Conservation (phyloP, 2,329 filamentous ascomycete species). For the Cladophialophora carrionii region DNA sequence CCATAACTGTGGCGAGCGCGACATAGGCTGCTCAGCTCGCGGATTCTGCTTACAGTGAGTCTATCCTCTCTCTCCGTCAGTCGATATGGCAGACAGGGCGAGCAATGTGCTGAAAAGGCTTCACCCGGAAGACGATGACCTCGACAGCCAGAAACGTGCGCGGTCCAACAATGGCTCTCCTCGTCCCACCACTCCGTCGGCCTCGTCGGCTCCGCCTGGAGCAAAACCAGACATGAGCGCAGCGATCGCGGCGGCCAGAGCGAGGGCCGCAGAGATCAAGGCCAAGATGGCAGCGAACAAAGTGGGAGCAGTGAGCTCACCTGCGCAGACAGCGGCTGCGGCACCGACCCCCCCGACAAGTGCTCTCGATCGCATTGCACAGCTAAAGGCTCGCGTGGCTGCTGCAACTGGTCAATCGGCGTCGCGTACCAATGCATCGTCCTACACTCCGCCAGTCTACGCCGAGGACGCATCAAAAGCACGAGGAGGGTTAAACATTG, state of each 20-base stretch:
- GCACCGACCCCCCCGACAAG: conserved; percentile 51
- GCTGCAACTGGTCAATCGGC: conserved; percentile 64
- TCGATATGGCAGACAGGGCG: conserved; percentile 31
- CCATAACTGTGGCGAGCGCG: neutral
- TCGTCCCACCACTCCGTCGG: conserved; percentile 44
- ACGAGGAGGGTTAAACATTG: conserved; percentile 72
- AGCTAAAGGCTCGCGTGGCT: conserved; percentile 77
- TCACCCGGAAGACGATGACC: conserved; percentile 53
- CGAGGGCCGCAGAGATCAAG: conserved; percentile 54
- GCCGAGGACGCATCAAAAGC: conserved; percentile 56
- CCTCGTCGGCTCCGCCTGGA: conserved; percentile 37
- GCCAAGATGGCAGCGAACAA: conserved; percentile 49
- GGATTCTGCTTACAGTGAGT: conserved; percentile 28
- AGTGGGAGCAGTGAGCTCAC: conserved; percentile 37
- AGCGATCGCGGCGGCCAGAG: conserved; percentile 52
- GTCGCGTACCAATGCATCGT: conserved; percentile 46
- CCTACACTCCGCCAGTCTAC: conserved; percentile 52
- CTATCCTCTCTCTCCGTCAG: conserved; percentile 13
- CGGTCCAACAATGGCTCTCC: conserved; percentile 57
- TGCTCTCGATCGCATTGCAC: conserved; percentile 69
- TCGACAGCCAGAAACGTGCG: conserved; percentile 52
- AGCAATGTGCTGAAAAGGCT: conserved; percentile 51
- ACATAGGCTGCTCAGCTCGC: neutral
- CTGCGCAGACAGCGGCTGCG: conserved; percentile 36
- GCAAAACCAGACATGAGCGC: conserved; percentile 49